phyloP scores from a whole-genome alignment of 805 yeast genomes.

The Starmerella floricola region DNA sequence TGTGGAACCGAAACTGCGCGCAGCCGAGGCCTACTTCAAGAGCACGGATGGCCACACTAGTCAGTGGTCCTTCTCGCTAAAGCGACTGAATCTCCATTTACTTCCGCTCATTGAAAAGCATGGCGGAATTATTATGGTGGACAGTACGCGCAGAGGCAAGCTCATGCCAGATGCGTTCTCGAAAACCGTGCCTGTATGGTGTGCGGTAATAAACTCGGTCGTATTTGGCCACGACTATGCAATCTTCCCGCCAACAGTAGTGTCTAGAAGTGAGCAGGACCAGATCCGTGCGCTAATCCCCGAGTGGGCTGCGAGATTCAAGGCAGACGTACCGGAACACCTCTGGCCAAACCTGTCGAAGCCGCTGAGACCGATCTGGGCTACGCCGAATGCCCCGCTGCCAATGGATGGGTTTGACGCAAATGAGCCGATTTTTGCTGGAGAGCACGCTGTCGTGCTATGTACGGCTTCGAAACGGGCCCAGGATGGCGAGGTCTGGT shows the following conservation, averaged over 20 bases:
- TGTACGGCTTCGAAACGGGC: slow-evolving; percentile 53
- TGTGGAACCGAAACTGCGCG: slow-evolving; percentile 35
- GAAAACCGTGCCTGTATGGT: slow-evolving; percentile 87
- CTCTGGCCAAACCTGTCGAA: slow-evolving; percentile 31
- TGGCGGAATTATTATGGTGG: slow-evolving; percentile 48
- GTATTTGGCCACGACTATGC: slow-evolving; percentile 35
- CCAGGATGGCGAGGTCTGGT: slow-evolving; percentile 44
- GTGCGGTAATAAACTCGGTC: slow-evolving; percentile 57
- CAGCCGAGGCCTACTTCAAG: slow-evolving; percentile 59
- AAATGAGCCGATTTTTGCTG: slow-evolving; percentile 27
- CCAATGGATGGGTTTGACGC: slow-evolving; percentile 26
- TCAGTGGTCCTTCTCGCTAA: slow-evolving; percentile 65
- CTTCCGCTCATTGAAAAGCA: slow-evolving; percentile 36
- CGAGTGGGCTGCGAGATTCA: slow-evolving; percentile 36
- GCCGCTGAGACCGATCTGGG: slow-evolving; percentile 58
- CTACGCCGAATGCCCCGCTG: slow-evolving; percentile 41
- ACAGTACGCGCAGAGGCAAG: slow-evolving; percentile 79
- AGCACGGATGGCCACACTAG: slow-evolving; percentile 84
- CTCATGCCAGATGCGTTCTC: slow-evolving; percentile 75
- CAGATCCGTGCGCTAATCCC: slow-evolving; percentile 41
- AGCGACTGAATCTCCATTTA: slow-evolving; percentile 65
- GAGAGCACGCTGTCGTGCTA: slow-evolving; percentile 36
- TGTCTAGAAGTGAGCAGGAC: slow-evolving; percentile 45
- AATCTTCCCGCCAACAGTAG: slow-evolving; percentile 39
- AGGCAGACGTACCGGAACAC: slow-evolving; percentile 31